Conservation (phyloP, 1,284 basidiomycete genomes). For the Anthracocystis walkeri region DNA sequence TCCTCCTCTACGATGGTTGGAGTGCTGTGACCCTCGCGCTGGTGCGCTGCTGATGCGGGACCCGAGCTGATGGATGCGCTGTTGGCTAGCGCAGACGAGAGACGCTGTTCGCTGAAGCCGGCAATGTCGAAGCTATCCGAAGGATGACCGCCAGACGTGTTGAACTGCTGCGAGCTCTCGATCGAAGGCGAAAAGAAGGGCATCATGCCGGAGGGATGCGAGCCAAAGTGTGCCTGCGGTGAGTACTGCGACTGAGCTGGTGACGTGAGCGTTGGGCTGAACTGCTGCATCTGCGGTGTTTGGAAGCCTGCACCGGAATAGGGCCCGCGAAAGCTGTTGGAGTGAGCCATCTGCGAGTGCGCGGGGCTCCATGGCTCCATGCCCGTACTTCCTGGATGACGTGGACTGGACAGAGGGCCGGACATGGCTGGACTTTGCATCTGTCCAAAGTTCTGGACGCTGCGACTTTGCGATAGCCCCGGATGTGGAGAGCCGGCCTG, state of each 20-base stretch:
- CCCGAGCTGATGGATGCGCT: conserved; percentile 48
- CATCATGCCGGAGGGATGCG: conserved; percentile 24
- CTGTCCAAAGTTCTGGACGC: conserved; percentile 40
- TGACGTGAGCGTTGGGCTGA: conserved; percentile 45
- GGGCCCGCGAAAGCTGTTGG: conserved; percentile 28
- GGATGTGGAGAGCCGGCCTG: conserved; percentile 19
- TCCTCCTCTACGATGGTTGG: conserved; percentile 65
- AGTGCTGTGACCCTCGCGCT: conserved; percentile 54
- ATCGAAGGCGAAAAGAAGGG: conserved; percentile 47
- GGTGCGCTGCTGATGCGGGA: conserved; percentile 16
- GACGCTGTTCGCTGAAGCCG: conserved; percentile 54
- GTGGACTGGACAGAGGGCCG: conserved; percentile 31
- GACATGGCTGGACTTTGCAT: conserved; percentile 32
- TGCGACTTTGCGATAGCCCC: conserved; percentile 43
- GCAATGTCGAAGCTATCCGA: conserved; percentile 45
- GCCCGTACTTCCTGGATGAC: conserved; percentile 15
- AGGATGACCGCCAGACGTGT: conserved; percentile 15
- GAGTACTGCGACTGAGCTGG: conserved; percentile 53
- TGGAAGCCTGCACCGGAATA: conserved; percentile 45
- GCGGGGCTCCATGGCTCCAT: conserved; percentile 46
- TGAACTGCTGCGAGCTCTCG: conserved; percentile 36
- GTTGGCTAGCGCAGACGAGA: conserved; percentile 55
- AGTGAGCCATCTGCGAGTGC: conserved; percentile 32
- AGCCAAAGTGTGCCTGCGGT: conserved; percentile 45
- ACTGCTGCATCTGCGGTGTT: conserved; percentile 46